phyloP scores from a whole-genome alignment of 805 yeast species.

The Wickerhamia fluorescens region DNA sequence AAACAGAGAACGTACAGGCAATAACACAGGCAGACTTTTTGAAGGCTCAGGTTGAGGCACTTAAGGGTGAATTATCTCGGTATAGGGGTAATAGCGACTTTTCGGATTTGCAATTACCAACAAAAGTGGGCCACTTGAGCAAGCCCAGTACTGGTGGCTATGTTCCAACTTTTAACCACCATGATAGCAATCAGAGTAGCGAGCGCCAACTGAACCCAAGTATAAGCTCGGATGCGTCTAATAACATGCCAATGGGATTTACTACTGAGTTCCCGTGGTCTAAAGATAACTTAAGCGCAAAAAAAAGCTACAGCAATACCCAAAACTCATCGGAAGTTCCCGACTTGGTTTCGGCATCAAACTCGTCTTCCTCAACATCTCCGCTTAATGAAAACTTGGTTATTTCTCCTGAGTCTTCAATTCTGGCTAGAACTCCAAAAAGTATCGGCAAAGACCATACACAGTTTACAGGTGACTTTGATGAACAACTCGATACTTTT shows the following conservation, averaged over 20 bases:
- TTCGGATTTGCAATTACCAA: slow-evolving; percentile 24
- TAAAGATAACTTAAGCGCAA: slow-evolving; percentile 12
- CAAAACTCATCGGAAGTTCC: slow-evolving; percentile 14
- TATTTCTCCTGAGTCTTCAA: slow-evolving; percentile 26
- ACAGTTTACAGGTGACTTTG: slow-evolving; percentile 31
- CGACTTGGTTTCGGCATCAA: slow-evolving; percentile 24
- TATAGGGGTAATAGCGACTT: slow-evolving; percentile 39
- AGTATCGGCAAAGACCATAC: slow-evolving; percentile 3
- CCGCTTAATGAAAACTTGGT: slow-evolving; percentile 31
- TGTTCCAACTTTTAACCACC: slow-evolving; percentile 9
- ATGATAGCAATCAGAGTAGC: slow-evolving; percentile 2
- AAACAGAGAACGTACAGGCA: slow-evolving; percentile 62
- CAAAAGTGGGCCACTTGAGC: slow-evolving; percentile 22
- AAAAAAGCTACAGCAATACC: slow-evolving; percentile 2
- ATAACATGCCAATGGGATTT: slow-evolving; percentile 13
- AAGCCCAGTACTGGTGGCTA: slow-evolving; percentile 12
- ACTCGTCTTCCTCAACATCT: slow-evolving; percentile 26
- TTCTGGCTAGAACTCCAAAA: slow-evolving; percentile 3
- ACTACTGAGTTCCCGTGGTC: slow-evolving; percentile 54
- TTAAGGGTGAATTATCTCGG: slow-evolving; percentile 63
- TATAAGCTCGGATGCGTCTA: not conserved
- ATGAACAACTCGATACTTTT: slow-evolving; percentile 67
- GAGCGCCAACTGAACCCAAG: too few relatives aligned
- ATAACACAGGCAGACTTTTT: slow-evolving; percentile 67
- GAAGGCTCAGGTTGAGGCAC: slow-evolving; percentile 65